phyloP scores from a whole-genome alignment of 345 rosid genomes.

The Boechera divaricarpa region DNA sequence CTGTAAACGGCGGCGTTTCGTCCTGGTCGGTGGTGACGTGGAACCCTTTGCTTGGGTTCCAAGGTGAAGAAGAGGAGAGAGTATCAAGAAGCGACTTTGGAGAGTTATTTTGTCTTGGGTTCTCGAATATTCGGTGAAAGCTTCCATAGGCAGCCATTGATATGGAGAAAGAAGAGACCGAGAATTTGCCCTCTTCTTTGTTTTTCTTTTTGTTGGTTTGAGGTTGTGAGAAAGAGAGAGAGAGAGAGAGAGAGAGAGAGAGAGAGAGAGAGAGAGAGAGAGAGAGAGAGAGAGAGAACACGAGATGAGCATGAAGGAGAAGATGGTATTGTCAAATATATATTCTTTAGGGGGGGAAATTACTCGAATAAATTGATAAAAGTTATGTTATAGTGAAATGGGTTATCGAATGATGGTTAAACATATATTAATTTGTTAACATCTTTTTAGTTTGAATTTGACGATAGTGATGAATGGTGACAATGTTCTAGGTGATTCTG shows the following conservation, averaged over 20 bases:
- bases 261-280: constrained; percentile 18
- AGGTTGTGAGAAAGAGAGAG: background rate
- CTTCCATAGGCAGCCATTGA: constrained; percentile 79
- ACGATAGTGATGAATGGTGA: constrained; percentile 25
- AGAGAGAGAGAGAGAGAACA: constrained; percentile 26
- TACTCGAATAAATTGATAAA: constrained; percentile 18
- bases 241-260: background rate
- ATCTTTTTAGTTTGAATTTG: background rate
- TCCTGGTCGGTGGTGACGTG: constrained; percentile 52
- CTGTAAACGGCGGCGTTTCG: constrained; percentile 62
- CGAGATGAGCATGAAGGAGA: constrained; percentile 43
- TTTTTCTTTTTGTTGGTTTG: constrained; percentile 4
- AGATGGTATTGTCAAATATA: constrained; percentile 42
- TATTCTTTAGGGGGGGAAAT: constrained; percentile 22
- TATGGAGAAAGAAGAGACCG: constrained; percentile 16
- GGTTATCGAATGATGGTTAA: background rate
- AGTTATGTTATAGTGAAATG: constrained; percentile 2
- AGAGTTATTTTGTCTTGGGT: constrained; percentile 55
- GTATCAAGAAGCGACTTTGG: constrained; percentile 56
- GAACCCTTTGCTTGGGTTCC: constrained; percentile 51
- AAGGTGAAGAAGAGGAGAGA: constrained; percentile 54
- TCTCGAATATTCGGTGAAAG: constrained; percentile 73
- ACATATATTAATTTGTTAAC: background rate
- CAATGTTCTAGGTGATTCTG: constrained; percentile 25
- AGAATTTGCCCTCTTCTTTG: constrained; percentile 27